Evolutionary conservation across 2,329 filamentous ascomycete genomes (phyloP), one percentile per base, ranked within the genome.

Genomic region (Pseudopithomyces chartarum): DNA sequence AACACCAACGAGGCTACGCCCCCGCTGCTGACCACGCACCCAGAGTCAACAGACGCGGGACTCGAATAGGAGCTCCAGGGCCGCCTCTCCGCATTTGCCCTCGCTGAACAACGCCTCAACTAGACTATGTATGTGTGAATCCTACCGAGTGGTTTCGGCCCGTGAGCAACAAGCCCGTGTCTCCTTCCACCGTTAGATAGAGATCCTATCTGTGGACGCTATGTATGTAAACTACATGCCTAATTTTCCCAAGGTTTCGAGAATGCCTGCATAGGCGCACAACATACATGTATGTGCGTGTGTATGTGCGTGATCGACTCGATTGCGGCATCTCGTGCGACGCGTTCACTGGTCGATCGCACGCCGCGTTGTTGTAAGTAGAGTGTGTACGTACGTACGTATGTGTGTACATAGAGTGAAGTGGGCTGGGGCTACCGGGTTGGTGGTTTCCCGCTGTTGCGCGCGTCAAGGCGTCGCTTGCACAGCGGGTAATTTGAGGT

Each of bases 181-280:
- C 26, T 29, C 26, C 26, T 29, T 29, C 26, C 29, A 10, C 39
- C n/a, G 15, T 12, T 13, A n/a, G n/a, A n/a, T n/a, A n/a, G n/a
- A n/a, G n/a, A n/a, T n/a, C n/a, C n/a, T n/a, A n/a, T n/a, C n/a
- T n/a, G n/a, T n/a, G n/a, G n/a, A n/a, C n/a, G n/a, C n/a, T n/a
- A n/a, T n/a, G n/a, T n/a, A n/a, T n/a, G n/a, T n/a, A n/a, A n/a
- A n/a, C 29, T 12, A 1, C 8, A 26, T 34, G 6, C 19, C 22
- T 20, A 6, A 45, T 48, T 55, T 46, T 55, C 34, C 44, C 53
- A 55, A 51, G 39, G 46, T 55, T 55, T 55, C 46, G 42, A 54
- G 26, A 40, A 39, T 47, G 6, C 36, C 42, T 33, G 32, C 39
- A 34, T 47, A 17, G 32, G 20, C 33, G 36, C 34, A 39, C 34